Base-by-base conservation (phyloP, 2,329 filamentous ascomycete genomes). In the Stemphylium vesicarium region DNA sequence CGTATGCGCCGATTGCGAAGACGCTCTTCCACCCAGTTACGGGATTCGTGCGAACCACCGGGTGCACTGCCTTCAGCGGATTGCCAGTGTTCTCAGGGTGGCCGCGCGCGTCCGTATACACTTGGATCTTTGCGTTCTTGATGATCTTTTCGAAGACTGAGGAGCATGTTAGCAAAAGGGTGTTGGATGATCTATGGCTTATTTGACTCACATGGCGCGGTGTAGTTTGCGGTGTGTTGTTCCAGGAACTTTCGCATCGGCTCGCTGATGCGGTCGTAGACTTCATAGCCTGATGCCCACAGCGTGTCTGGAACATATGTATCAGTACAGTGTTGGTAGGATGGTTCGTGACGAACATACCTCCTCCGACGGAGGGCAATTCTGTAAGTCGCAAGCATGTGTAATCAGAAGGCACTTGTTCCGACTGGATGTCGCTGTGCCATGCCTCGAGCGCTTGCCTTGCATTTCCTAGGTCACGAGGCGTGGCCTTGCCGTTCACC, bases 21-120 rank as follows among this genome's bases (percentile, higher is more conserved):
- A 83, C 69, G 56, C 75, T 79, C 72, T 83, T 84, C 82, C 82
- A 85, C 0, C 82, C 82, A 0, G 82, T 85, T 0, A 85, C 82
- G 0, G 83, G 83, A 57, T 85, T 84, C 1, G 83, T 85, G 10
- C 83, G 77, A 2, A 85, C 72, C 2, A 85, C 77, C 0, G 82
- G 83, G 59, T 85, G 83, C 1, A 78, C 68, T 1, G 81, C 77
- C 15, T 72, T 73, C 5, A 85, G 65, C 2, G 78, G 70, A 3
- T 63, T 62, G 5, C 82, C 82, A 2, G 79, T 65, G 62, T 85
- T 85, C 45, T 78, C 76, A 0, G 82, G 80, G 0, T 79, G 72
- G 4, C 82, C 83, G 22, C 84, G 76, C 9, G 40, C 40, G 75
- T 69, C 40, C 9, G 48, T 16, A 33, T 51, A 51, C 4, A 51